Evolutionary conservation across 2,329 filamentous ascomycete species (phyloP).

Genomic region (Trichophyton rubrum): DNA sequence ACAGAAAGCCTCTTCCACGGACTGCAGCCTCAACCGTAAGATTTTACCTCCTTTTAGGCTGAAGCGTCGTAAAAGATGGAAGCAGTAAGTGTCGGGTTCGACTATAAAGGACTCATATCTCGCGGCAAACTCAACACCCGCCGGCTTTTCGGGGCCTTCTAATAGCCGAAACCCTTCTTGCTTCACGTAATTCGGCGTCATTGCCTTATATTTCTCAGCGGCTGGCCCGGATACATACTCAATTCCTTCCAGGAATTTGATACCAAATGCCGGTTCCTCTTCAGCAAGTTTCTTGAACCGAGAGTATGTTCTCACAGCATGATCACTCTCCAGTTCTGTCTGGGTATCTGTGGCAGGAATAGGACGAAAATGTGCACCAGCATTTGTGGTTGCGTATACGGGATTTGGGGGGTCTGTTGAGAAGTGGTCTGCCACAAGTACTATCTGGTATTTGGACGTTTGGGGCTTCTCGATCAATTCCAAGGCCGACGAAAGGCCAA

Average conservation of each 20-base stretch:
- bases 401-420: constrained; percentile 23
- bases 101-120: constrained; percentile 32
- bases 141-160: constrained; percentile 19
- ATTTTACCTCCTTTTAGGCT: constrained; percentile 27
- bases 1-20: constrained; percentile 27
- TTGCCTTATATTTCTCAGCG: constrained; percentile 19
- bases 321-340: constrained; percentile 23
- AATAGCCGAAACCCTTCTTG: constrained; percentile 27
- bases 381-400: constrained; percentile 37
- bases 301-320: constrained; percentile 29
- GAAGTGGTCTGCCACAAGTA: constrained; percentile 31
- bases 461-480: constrained; percentile 18
- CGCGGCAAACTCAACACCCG: constrained; percentile 30
- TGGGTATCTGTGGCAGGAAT: constrained; percentile 30
- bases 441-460: constrained; percentile 20
- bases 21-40: constrained; percentile 14
- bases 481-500: constrained; percentile 30
- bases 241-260: constrained; percentile 27
- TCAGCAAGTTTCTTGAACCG: constrained; percentile 26
- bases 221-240: constrained; percentile 27
- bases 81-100: constrained; percentile 34
- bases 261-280: constrained; percentile 26
- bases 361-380: constrained; percentile 37
- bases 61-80: constrained; percentile 30
- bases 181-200: constrained; percentile 25